Percentiles rank a stretch among this genome's conserved stretches.
Evolutionary conservation across 1,284 basidiomycete genomes (phyloP).

Genomic region (Coniferiporia sulphurascens): DNA sequence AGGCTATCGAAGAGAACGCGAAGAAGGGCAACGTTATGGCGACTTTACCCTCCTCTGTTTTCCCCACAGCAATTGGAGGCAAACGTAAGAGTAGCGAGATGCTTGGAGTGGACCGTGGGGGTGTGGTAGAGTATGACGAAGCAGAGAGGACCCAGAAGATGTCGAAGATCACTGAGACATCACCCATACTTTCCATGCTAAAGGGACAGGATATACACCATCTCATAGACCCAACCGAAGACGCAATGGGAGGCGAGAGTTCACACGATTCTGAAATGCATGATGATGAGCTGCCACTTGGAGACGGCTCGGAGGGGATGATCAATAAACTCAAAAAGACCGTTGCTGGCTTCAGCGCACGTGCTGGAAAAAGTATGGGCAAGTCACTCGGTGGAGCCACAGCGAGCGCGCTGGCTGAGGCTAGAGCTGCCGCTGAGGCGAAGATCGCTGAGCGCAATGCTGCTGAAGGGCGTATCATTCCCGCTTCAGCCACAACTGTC

Average conservation of each 20-base stretch:
- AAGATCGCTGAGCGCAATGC: slow-evolving; percentile 55
- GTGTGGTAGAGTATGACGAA: slow-evolving; percentile 1
- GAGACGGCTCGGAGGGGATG: slow-evolving; percentile 41
- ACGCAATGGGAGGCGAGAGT: background rate
- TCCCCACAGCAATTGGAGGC: slow-evolving; percentile 24
- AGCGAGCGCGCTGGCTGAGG: slow-evolving; percentile 61
- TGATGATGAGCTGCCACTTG: slow-evolving; percentile 20
- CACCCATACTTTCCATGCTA: background rate
- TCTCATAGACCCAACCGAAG: background rate
- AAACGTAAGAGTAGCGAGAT: slow-evolving; percentile 70
- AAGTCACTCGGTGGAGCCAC: slow-evolving; percentile 61
- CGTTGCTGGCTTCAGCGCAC: slow-evolving; percentile 61
- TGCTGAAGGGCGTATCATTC: slow-evolving; percentile 34
- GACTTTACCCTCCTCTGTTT: background rate
- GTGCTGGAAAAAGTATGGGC: slow-evolving; percentile 51
- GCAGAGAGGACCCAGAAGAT: slow-evolving; percentile 43
- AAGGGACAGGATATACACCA: slow-evolving; percentile 4
- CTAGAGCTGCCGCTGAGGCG: slow-evolving; percentile 65
- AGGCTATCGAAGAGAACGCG: slow-evolving; percentile 53
- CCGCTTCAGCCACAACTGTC: slow-evolving; percentile 19
- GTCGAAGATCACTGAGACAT: slow-evolving; percentile 34
- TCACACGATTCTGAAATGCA: slow-evolving; percentile 3
- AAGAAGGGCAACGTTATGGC: slow-evolving; percentile 31
- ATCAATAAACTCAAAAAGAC: slow-evolving; percentile 63
- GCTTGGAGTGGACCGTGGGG: slow-evolving; percentile 25